These are phyloP conservation scores for Cucumis melo DNA, from an alignment of 306 rosid genomes.

Conservation along the genomic window DNA sequence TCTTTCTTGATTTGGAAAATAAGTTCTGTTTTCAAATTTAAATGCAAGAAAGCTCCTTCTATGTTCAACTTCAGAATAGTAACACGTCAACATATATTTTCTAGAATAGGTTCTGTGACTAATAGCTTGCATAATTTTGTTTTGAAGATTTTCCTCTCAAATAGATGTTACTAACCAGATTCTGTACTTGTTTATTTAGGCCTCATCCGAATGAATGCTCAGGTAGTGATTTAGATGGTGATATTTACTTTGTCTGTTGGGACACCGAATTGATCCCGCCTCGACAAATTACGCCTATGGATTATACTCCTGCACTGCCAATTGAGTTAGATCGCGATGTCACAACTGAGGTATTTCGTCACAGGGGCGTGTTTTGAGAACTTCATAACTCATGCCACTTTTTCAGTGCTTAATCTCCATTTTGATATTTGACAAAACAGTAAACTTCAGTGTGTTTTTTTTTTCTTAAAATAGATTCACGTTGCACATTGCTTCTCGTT, in stretches of 20 bases:
- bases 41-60: not conserved
- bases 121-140: not conserved
- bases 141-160: constrained; percentile 6
- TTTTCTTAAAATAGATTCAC: not conserved
- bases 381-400: not conserved
- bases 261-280: constrained; percentile 25
- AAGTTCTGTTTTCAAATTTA: not conserved
- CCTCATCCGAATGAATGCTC: constrained; percentile 43
- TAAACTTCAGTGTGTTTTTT: not conserved
- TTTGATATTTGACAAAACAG: not conserved
- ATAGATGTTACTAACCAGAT: not conserved
- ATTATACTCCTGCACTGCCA: constrained; percentile 10
- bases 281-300: constrained; percentile 3
- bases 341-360: constrained; percentile 23
- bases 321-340: constrained; percentile 17
- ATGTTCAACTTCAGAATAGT: not conserved
- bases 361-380: not conserved
- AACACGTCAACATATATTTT: not conserved
- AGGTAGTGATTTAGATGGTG: constrained; percentile 34
- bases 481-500: not conserved
- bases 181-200: constrained; percentile 4
- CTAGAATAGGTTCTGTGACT: not conserved
- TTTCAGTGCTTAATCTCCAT: not conserved
- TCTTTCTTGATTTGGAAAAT: not conserved
- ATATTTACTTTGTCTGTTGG: constrained; percentile 30